Evolutionary conservation across 176 grass and related monocot genomes (phyloP).

Genomic region (Rhynchospora breviuscula): DNA sequence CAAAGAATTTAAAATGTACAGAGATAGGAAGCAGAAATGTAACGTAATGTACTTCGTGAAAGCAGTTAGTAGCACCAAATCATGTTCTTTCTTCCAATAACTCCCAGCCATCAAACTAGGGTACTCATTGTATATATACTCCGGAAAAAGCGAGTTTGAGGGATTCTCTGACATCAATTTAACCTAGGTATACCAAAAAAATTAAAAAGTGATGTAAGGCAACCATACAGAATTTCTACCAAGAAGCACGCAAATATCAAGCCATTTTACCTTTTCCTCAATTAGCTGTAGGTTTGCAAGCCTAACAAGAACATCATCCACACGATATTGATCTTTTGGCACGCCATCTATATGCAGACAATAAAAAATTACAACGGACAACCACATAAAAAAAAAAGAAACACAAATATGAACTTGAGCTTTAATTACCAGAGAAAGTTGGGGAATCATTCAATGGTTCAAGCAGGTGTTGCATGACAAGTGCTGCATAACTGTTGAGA

Average conservation of each 20-base stretch:
- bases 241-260: background rate
- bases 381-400: slow-evolving; percentile 21
- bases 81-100: slow-evolving; percentile 37
- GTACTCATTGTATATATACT: slow-evolving; percentile 33
- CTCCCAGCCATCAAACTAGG: slow-evolving; percentile 21
- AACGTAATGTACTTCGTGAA: slow-evolving; percentile 11
- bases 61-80: background rate
- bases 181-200: slow-evolving; percentile 16
- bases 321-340: slow-evolving; percentile 72
- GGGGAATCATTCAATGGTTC: slow-evolving; percentile 60
- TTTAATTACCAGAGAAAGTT: slow-evolving; percentile 64
- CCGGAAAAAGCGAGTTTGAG: slow-evolving; percentile 23
- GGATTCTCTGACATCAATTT: slow-evolving; percentile 16
- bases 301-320: slow-evolving; percentile 75
- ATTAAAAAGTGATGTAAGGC: slow-evolving; percentile 8
- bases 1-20: background rate
- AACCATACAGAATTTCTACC: background rate
- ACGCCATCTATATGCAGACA: slow-evolving; percentile 71
- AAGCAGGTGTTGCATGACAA: slow-evolving; percentile 81
- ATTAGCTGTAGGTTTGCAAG: slow-evolving; percentile 79
- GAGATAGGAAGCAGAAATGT: background rate
- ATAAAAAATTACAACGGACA: slow-evolving; percentile 24
- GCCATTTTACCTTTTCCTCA: slow-evolving; percentile 76
- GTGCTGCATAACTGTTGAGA: slow-evolving; percentile 71
- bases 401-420: slow-evolving; percentile 17